These are phyloP conservation scores for Aschersonia sp. DNA, from an alignment of 2,329 filamentous ascomycete species.

Conservation along the genomic window DNA sequence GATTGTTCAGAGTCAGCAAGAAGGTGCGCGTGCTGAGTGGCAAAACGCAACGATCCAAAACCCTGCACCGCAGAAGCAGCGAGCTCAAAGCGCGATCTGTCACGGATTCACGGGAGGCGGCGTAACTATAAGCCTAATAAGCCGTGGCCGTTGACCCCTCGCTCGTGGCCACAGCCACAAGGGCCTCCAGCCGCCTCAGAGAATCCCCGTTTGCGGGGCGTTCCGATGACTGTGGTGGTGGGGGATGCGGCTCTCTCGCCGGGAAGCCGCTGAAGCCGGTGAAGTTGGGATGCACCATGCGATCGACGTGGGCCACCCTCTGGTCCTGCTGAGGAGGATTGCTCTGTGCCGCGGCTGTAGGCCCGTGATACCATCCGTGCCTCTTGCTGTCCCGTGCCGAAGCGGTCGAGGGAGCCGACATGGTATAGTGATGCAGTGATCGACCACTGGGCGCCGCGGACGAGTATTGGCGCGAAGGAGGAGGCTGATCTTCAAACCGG, in stretches of 20 bases:
- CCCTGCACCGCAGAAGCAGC: too few species aligned
- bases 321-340: constrained; percentile 14
- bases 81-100: background rate
- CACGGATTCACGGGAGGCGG: background rate
- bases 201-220: constrained; percentile 16
- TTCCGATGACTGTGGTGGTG: constrained; percentile 13
- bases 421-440: constrained; percentile 38
- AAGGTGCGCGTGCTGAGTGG: too few species aligned
- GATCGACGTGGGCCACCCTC: constrained; percentile 32
- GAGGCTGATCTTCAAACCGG: constrained; percentile 36
- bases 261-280: constrained; percentile 37
- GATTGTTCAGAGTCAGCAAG: too few species aligned
- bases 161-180: constrained; percentile 29
- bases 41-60: too few species aligned
- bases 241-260: constrained; percentile 12
- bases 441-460: constrained; percentile 14
- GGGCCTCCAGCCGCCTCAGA: constrained; percentile 24
- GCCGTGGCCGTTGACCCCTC: constrained; percentile 27
- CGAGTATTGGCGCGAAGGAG: constrained; percentile 16
- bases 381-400: constrained; percentile 49
- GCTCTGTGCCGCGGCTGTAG: constrained; percentile 19
- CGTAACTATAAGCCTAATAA: constrained; percentile 12
- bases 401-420: constrained; percentile 41
- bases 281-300: constrained; percentile 44
- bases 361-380: constrained; percentile 58